Conservation (phyloP, 1,139 yeast species). For the Hansenula lynferdii region DNA sequence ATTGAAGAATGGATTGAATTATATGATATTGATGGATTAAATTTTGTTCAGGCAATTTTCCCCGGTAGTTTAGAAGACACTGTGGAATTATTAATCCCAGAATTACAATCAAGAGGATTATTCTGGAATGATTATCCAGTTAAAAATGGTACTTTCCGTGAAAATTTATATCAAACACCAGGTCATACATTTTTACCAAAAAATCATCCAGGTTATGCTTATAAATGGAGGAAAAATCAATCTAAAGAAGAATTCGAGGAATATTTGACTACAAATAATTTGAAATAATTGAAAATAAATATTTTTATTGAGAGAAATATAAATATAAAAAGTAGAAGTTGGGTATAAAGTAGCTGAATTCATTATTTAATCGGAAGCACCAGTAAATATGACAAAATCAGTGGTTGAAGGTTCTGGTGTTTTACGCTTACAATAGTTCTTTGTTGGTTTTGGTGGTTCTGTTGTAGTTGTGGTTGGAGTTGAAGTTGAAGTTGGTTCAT, state of each 20-base stretch:
- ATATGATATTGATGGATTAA: conserved; percentile 31
- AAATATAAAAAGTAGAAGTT: no score
- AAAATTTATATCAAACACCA: conserved; percentile 3
- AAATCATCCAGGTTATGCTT: conserved; percentile 32
- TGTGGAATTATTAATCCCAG: conserved; percentile 28
- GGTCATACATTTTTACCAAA: conserved; percentile 3
- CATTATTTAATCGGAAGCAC: no score
- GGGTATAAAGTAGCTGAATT: no score
- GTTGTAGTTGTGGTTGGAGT: no score
- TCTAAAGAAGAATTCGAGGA: conserved; percentile 31
- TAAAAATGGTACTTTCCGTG: conserved; percentile 14
- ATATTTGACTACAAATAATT: no score
- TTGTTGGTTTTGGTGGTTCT: no score
- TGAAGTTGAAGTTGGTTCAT: no score
- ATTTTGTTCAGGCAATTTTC: conserved; percentile 26
- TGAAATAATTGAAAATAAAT: no score
- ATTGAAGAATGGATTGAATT: conserved; percentile 29
- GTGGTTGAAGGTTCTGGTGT: no score
- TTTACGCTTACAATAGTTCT: no score
- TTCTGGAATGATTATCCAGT: conserved; percentile 26
- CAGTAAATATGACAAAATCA: no score
- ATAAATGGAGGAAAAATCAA: conserved; percentile 33
- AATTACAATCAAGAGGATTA: conserved; percentile 25
- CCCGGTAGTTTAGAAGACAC: conserved; percentile 30
- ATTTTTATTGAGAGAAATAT: no score